Base-by-base conservation (phyloP, 208 protist genomes). In the Leishmania tropica region DNA sequence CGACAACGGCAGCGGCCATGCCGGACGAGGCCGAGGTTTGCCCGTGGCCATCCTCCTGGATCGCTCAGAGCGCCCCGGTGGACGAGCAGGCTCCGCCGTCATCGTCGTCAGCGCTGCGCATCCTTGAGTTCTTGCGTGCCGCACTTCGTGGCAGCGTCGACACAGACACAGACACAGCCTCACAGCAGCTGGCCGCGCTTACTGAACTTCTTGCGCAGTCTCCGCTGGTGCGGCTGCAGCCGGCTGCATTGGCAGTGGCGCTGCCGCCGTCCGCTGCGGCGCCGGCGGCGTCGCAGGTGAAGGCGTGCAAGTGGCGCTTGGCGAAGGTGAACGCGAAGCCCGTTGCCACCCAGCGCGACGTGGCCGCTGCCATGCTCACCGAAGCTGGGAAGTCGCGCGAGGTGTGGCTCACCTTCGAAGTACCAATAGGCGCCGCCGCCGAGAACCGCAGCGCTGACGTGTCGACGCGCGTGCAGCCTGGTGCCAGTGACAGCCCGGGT, bases 401-500 rank as follows among this genome's bases (percentile, higher is more conserved):
- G 15, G 80, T 84, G 37, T 81, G 80, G 75, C 75, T 87, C 75
- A 87, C 84, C 60, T 87, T 87, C 60, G 84, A 80, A 11, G 4
- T 65, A 19, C 21, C 74, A 1, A 60, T 83, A 15, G 47, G 19
- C 51, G 58, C n/a, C 24, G 17, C 75, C 21, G 56, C 21, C 31
- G 56, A 17, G 21, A 17, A 45, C 4, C 31, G 73, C 35, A 17
- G 15, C 51, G 19, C 53, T n/a, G 47, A 47, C 31, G 73, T 76
- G 24, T 35, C 11, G 47, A n/a, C 40, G 67, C 67, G 42, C 67
- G 37, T 40, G 19, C 48, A 48, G n/a, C 40, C 37, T 48, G 67
- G 40, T 72, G 40, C 40, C 35, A n/a, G 40, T 48, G 67, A n/a
- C 67, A 6, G 28, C 24, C 31, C 31, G 31, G 17, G 15, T 24